Evolutionary conservation across 2,329 filamentous ascomycete genomes (phyloP).

Genomic region (Verticillium tricorpus): DNA sequence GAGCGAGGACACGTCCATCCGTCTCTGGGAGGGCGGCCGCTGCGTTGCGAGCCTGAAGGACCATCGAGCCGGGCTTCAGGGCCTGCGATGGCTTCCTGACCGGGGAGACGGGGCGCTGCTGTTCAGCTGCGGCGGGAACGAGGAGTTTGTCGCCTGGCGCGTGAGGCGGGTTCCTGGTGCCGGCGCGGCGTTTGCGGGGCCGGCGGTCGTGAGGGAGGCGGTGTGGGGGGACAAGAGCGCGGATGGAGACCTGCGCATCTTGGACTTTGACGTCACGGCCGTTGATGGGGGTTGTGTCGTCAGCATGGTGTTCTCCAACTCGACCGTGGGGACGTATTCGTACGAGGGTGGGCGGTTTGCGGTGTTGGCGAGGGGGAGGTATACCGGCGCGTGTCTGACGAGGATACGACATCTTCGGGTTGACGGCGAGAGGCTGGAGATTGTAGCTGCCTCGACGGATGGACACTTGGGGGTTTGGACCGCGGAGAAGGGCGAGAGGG

Average conservation of each 20-base stretch:
- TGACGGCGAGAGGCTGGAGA: constrained; percentile 19
- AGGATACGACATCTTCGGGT: constrained; percentile 46
- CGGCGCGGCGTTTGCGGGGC: constrained; percentile 39
- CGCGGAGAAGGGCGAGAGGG: neutral
- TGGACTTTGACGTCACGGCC: constrained; percentile 45
- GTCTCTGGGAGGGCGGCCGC: constrained; percentile 54
- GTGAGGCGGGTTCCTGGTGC: constrained; percentile 32
- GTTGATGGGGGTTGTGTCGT: constrained; percentile 46
- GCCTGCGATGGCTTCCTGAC: constrained; percentile 64
- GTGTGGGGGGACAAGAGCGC: constrained; percentile 44
- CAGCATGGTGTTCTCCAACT: constrained; percentile 79
- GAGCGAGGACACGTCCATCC: constrained; percentile 70
- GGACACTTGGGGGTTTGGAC: constrained; percentile 66
- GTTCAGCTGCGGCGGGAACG: constrained; percentile 80
- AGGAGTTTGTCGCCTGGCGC: constrained; percentile 87
- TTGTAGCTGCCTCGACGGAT: constrained; percentile 76
- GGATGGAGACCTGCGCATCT: constrained; percentile 70
- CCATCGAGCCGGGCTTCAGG: constrained; percentile 81
- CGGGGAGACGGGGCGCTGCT: constrained; percentile 55
- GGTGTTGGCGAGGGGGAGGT: constrained; percentile 49
- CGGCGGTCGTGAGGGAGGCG: constrained; percentile 55
- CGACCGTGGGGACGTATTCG: constrained; percentile 60
- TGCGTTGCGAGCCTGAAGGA: constrained; percentile 65
- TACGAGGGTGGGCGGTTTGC: constrained; percentile 42
- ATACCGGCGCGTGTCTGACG: constrained; percentile 73